Conservation (phyloP, 2,329 filamentous ascomycete genomes). For the Aspergillus novofumigatus region DNA sequence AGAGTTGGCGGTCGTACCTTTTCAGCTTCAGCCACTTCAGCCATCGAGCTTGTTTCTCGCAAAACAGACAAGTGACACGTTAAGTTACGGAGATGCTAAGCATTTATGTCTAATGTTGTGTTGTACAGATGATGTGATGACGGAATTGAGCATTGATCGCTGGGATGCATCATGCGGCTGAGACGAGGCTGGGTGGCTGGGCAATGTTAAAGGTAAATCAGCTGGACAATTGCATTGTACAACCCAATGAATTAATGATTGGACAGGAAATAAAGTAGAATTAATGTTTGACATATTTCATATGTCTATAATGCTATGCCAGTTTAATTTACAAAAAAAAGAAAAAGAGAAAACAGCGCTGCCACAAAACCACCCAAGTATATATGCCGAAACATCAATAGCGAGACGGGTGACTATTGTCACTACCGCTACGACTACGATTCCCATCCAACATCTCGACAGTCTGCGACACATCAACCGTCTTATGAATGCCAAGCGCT, state of each 20-base stretch:
- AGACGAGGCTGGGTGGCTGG: neutral
- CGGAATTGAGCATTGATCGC: neutral
- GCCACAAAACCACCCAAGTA: too few relatives aligned
- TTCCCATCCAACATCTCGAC: constrained; percentile 15
- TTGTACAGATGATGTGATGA: neutral
- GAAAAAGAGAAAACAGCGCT: too few relatives aligned
- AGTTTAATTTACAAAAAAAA: too few relatives aligned
- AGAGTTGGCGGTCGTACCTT: neutral
- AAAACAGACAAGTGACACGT: neutral
- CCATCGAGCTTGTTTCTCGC: neutral
- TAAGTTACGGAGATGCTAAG: neutral
- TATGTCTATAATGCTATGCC: too few relatives aligned
- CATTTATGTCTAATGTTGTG: neutral
- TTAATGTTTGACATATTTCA: neutral
- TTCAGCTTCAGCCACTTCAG: neutral
- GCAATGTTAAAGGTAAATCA: neutral
- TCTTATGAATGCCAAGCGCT: constrained; percentile 16
- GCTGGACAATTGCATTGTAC: neutral
- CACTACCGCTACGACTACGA: neutral
- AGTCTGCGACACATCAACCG: constrained; percentile 20
- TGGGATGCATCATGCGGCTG: neutral
- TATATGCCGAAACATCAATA: neutral
- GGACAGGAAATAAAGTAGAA: neutral
- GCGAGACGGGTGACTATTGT: neutral
- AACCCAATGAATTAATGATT: neutral